Conservation (phyloP, 345 rosid genomes). For the Pistacia atlantica region DNA sequence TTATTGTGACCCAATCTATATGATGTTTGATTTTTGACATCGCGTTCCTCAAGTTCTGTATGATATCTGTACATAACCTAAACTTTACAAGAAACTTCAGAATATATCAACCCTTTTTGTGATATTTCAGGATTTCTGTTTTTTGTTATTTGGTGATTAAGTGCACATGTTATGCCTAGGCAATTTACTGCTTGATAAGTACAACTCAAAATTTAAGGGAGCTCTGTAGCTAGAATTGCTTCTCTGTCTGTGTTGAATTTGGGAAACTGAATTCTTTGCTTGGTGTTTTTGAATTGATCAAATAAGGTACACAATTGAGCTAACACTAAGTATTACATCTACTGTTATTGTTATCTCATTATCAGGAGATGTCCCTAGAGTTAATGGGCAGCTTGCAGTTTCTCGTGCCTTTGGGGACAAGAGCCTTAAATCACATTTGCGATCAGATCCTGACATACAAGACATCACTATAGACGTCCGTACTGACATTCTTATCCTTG, state of each 20-base stretch:
- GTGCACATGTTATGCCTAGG: background rate
- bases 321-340: background rate
- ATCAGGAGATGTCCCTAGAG: conserved; percentile 81
- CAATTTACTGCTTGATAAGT: background rate
- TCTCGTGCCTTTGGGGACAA: conserved; percentile 81
- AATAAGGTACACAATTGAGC: background rate
- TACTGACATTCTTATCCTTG: conserved; percentile 53
- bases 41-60: background rate
- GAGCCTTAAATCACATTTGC: conserved; percentile 66
- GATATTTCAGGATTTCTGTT: background rate
- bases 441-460: conserved; percentile 64
- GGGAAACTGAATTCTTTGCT: background rate
- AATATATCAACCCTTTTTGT: background rate
- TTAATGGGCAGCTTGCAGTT: conserved; percentile 76
- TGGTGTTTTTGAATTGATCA: conserved; percentile 1
- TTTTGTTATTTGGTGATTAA: background rate
- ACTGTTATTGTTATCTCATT: conserved; percentile 11
- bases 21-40: background rate
- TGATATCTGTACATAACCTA: background rate
- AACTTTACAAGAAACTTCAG: background rate
- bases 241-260: background rate
- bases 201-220: background rate
- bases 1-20: background rate
- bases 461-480: conserved; percentile 33
- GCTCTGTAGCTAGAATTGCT: background rate